Conservation (phyloP, 345 rosid genomes). For the Excoecaria cochinchinensis region DNA sequence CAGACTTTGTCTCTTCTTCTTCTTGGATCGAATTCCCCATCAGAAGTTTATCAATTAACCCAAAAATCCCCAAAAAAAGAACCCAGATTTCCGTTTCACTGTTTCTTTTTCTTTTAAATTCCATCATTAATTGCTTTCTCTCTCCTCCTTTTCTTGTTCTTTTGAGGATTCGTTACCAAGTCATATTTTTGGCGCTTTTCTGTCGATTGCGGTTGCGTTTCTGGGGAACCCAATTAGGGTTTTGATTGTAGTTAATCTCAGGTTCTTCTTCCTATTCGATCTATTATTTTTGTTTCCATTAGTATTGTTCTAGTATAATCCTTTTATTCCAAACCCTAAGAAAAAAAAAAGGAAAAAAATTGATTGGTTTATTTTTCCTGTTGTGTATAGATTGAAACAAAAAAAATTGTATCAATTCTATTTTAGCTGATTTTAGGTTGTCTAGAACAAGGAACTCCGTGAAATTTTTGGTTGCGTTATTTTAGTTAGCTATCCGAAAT, state of each 20-base stretch:
- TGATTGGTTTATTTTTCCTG: slow-evolving; percentile 12
- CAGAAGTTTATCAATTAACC: neutral
- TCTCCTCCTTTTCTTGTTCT: too few relatives aligned
- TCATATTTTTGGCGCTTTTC: neutral
- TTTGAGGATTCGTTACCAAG: slow-evolving; percentile 20
- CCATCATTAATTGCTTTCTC: too few relatives aligned
- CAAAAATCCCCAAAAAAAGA: neutral
- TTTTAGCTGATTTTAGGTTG: slow-evolving; percentile 11
- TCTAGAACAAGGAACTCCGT: slow-evolving; percentile 26
- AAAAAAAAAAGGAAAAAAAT: neutral
- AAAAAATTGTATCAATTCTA: neutral
- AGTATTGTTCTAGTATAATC: neutral
- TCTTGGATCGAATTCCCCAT: slow-evolving; percentile 22
- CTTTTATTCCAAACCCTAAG: slow-evolving; percentile 23
- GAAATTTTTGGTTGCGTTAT: slow-evolving; percentile 36
- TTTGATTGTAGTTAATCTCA: neutral
- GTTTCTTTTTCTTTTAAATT: neutral
- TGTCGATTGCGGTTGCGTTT: slow-evolving; percentile 17
- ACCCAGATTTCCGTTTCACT: slow-evolving; percentile 5
- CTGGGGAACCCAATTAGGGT: slow-evolving; percentile 5
- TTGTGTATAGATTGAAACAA: neutral
- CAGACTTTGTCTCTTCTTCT: slow-evolving; percentile 8
- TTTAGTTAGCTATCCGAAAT: slow-evolving; percentile 38
- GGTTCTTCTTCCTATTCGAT: neutral
- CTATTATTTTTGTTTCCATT: neutral